A percentile compares a stretch with the other conserved stretches of the same genome.
These are phyloP conservation scores for Trametes coccinea DNA, from an alignment of 768 basidiomycete genomes.

Conservation along the genomic window DNA sequence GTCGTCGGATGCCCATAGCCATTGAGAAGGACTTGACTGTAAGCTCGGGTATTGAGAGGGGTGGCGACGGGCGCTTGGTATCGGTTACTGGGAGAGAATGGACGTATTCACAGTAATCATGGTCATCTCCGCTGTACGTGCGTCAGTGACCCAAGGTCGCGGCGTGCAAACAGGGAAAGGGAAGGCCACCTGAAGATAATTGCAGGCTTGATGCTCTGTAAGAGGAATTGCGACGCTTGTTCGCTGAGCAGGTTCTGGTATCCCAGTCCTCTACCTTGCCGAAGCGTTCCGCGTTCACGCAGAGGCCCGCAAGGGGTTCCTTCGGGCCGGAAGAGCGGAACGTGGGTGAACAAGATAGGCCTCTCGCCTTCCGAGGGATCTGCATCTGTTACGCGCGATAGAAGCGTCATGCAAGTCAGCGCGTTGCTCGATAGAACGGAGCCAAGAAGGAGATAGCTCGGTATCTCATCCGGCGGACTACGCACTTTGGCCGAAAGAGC, in stretches of 20 bases:
- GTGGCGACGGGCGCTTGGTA: constrained; percentile 22
- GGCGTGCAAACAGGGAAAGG: background rate
- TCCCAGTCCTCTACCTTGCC: constrained; percentile 71
- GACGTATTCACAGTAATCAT: constrained; percentile 88
- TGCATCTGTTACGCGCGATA: background rate
- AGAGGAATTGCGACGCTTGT: constrained; percentile 63
- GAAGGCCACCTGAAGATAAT: constrained; percentile 71
- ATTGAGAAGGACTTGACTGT: constrained; percentile 90
- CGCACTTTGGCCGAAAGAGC: constrained; percentile 39
- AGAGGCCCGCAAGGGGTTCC: constrained; percentile 71
- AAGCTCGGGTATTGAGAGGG: constrained; percentile 59
- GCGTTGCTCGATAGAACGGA: background rate
- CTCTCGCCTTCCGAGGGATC: constrained; percentile 38
- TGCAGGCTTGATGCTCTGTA: constrained; percentile 62
- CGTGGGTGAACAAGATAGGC: constrained; percentile 79
- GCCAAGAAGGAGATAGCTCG: background rate
- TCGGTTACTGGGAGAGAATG: constrained; percentile 38
- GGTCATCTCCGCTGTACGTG: constrained; percentile 78
- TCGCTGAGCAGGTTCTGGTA: constrained; percentile 84
- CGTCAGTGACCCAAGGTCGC: background rate
- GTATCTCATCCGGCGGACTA: constrained; percentile 29
- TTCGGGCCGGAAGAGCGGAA: constrained; percentile 80
- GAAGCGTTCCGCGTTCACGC: constrained; percentile 74
- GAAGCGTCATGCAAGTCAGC: too few relatives aligned
- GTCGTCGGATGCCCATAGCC: constrained; percentile 80